A percentile compares a stretch with the other conserved stretches of the same genome.
phyloP scores from a whole-genome alignment of 345 rosid genomes.

The Draba incana region DNA sequence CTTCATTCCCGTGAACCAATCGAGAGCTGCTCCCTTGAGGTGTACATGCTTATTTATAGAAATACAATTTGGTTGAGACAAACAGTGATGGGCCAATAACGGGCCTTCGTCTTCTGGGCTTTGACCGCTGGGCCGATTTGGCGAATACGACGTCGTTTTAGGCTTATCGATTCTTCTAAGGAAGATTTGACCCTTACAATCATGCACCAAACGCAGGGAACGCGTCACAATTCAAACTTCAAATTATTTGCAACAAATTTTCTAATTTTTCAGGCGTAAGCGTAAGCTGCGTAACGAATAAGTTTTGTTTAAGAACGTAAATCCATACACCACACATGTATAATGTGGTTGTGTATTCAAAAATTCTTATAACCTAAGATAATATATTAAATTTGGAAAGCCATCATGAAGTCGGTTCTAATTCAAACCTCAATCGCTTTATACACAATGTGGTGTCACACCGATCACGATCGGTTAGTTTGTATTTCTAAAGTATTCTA shows the following conservation, averaged over 20 bases:
- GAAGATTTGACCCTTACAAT: too few relatives aligned
- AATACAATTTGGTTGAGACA: too few relatives aligned
- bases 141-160: too few relatives aligned
- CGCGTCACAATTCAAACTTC: too few relatives aligned
- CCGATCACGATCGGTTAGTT: slow-evolving; percentile 35
- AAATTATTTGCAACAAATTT: not conserved
- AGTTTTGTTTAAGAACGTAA: slow-evolving; percentile 2
- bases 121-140: too few relatives aligned
- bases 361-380: slow-evolving; percentile 13
- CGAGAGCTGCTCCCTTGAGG: too few relatives aligned
- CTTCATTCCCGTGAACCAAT: too few relatives aligned
- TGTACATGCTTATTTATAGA: too few relatives aligned
- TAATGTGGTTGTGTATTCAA: slow-evolving; percentile 11
- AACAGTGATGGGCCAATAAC: too few relatives aligned
- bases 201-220: too few relatives aligned
- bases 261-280: slow-evolving; percentile 2
- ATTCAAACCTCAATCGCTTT: slow-evolving; percentile 19
- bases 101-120: too few relatives aligned
- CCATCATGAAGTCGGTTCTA: slow-evolving; percentile 36
- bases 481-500: not conserved
- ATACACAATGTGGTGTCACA: slow-evolving; percentile 32
- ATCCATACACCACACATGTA: slow-evolving; percentile 19
- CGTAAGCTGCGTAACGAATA: slow-evolving; percentile 10
- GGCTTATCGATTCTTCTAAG: too few relatives aligned
- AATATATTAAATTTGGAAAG: slow-evolving; percentile 36